Percentiles rank a stretch among this genome's conserved stretches.
Evolutionary conservation across 768 basidiomycete genomes (phyloP).

Genomic region (Psilocybe cubensis): DNA sequence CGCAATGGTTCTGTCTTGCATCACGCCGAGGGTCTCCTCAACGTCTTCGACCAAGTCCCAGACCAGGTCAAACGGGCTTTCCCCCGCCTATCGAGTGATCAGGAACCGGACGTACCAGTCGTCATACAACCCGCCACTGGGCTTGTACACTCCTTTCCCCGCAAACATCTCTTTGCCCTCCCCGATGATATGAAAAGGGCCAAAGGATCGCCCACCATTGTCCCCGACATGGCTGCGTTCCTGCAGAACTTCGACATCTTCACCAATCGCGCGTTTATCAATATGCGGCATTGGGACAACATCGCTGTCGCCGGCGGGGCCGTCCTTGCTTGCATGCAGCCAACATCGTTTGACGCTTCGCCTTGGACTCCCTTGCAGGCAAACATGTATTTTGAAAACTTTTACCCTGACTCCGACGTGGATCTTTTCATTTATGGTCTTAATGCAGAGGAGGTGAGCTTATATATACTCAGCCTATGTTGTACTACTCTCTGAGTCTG

Average conservation of each 20-base stretch:
- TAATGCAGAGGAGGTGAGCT: constrained; percentile 48
- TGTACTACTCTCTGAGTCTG: neutral
- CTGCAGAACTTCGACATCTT: neutral
- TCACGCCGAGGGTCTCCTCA: too few relatives aligned
- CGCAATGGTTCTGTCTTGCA: too few relatives aligned
- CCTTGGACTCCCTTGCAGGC: too few relatives aligned
- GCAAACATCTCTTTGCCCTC: too few relatives aligned
- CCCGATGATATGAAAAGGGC: neutral
- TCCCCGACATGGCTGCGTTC: neutral
- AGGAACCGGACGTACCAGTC: too few relatives aligned
- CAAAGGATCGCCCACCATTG: neutral
- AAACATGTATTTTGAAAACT: constrained; percentile 35
- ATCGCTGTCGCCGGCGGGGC: constrained; percentile 1
- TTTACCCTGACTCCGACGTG: constrained; percentile 60
- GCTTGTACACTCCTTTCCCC: too few relatives aligned
- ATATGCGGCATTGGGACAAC: neutral
- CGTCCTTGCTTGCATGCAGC: neutral
- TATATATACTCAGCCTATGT: constrained; percentile 1
- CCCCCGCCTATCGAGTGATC: too few relatives aligned
- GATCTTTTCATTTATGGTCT: constrained; percentile 64
- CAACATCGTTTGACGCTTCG: constrained; percentile 42
- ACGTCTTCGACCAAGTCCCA: too few relatives aligned
- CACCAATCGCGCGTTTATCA: neutral
- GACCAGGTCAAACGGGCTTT: too few relatives aligned
- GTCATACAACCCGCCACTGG: too few relatives aligned